These are phyloP conservation scores for Phragmites australis DNA, from an alignment of 176 grass and related monocot genomes.

Conservation along the genomic window DNA sequence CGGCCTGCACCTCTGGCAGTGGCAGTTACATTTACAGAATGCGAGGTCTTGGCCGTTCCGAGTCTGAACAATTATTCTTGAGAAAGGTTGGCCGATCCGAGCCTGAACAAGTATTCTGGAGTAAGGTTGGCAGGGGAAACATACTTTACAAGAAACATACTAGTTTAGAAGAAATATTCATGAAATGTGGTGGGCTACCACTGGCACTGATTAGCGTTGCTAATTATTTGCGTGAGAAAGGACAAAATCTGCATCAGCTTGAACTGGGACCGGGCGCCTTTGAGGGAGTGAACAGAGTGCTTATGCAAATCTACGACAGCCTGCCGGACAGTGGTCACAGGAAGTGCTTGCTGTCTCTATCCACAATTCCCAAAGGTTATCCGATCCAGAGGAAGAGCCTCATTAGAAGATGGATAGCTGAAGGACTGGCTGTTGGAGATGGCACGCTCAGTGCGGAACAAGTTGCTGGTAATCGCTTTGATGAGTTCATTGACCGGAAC, in stretches of 20 bases:
- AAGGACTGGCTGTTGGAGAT: not conserved
- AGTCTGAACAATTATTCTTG: not conserved
- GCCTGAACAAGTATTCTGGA: no score
- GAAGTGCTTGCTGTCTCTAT: not conserved
- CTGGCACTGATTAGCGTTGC: not conserved
- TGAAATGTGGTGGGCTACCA: not conserved
- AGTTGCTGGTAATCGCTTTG: not conserved
- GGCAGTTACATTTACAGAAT: not conserved
- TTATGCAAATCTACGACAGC: not conserved
- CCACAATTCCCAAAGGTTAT: not conserved
- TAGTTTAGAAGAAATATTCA: not conserved
- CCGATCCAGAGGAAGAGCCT: not conserved
- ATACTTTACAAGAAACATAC: no score
- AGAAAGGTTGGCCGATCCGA: not conserved
- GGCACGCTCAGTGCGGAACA: rapidly evolving
- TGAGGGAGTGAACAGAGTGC: not conserved
- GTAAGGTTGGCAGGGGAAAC: no score
- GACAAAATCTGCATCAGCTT: not conserved
- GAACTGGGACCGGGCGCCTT: not conserved
- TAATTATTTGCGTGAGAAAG: not conserved
- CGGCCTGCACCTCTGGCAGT: not conserved
- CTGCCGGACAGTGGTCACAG: not conserved
- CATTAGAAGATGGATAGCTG: slow-evolving; percentile 1
- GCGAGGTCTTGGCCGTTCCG: rapidly evolving
- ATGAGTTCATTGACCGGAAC: not conserved